Percentiles rank a stretch among this genome's conserved stretches.
These are phyloP conservation scores for Salvia sclarea DNA, from an alignment of 305 asterid species.

Conservation along the genomic window DNA sequence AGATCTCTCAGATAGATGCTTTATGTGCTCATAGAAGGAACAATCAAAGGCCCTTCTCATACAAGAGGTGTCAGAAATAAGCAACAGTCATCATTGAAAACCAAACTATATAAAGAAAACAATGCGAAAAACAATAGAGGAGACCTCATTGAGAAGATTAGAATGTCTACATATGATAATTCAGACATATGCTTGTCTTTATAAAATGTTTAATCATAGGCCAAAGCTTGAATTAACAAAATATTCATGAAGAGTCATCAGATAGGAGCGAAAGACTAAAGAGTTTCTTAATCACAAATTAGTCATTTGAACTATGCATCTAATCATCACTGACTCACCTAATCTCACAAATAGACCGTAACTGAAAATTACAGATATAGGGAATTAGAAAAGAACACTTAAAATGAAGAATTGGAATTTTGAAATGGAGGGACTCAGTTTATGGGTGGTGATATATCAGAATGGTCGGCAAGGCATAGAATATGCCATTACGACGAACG, in stretches of 20 bases:
- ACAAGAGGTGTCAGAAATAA: too few relatives aligned
- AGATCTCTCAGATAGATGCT: too few relatives aligned
- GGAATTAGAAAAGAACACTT: too few relatives aligned
- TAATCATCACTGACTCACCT: conserved; percentile 58
- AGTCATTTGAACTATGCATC: conserved; percentile 79
- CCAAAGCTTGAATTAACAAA: conserved; percentile 1
- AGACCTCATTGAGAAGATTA: conserved; percentile 43
- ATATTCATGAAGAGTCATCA: conserved; percentile 42
- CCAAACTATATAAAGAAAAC: not conserved
- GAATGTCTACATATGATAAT: conserved; percentile 31
- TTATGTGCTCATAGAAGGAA: too few relatives aligned
- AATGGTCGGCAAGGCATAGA: conserved; percentile 72
- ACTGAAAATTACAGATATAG: too few relatives aligned
- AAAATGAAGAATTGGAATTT: not conserved
- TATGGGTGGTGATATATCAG: conserved; percentile 88
- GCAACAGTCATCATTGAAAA: too few relatives aligned
- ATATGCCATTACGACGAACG: conserved; percentile 79
- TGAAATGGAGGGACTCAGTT: conserved; percentile 52
- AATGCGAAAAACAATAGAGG: not conserved
- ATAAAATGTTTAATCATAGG: conserved; percentile 33
- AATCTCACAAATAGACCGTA: not conserved
- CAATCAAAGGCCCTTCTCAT: too few relatives aligned
- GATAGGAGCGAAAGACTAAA: conserved; percentile 89
- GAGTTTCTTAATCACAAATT: conserved; percentile 44
- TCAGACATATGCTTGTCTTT: conserved; percentile 52